Percentiles rank a stretch among this genome's conserved stretches.
Conservation (phyloP, 2,329 filamentous ascomycete genomes). For the Sphaerostilbella broomeana region DNA sequence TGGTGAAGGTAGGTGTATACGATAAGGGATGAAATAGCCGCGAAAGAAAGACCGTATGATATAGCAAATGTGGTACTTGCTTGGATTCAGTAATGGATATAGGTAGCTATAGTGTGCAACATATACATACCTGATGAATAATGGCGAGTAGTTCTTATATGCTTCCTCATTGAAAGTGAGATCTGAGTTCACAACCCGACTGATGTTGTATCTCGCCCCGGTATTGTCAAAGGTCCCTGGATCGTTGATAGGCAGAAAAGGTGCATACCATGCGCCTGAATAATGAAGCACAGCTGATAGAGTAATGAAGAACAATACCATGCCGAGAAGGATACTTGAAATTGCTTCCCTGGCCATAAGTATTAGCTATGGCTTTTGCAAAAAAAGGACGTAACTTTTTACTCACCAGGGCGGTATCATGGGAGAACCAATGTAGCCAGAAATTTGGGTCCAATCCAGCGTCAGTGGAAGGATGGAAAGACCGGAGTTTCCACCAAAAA, state of each 20-base stretch:
- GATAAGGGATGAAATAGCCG: constrained; percentile 62
- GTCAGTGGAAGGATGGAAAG: constrained; percentile 64
- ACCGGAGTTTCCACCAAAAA: constrained; percentile 64
- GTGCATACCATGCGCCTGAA: constrained; percentile 55
- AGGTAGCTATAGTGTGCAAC: background rate
- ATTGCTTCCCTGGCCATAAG: constrained; percentile 60
- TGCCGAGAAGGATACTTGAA: constrained; percentile 63
- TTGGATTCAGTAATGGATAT: background rate
- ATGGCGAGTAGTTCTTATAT: constrained; percentile 60
- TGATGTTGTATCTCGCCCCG: constrained; percentile 56
- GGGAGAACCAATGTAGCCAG: constrained; percentile 61
- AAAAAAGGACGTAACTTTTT: no score
- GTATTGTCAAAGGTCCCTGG: constrained; percentile 67
- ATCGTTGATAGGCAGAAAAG: constrained; percentile 64
- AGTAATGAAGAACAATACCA: constrained; percentile 60
- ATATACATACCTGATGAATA: constrained; percentile 50
- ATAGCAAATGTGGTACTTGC: constrained; percentile 60
- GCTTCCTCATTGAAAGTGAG: constrained; percentile 56
- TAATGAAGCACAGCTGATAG: constrained; percentile 56
- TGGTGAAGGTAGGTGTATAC: constrained; percentile 63
- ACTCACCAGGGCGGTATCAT: constrained; percentile 61
- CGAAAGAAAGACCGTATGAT: constrained; percentile 65
- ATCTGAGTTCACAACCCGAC: constrained; percentile 53
- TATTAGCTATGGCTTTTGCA: no score
- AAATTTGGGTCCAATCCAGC: constrained; percentile 70